Percentiles rank a stretch among this genome's conserved stretches.
Evolutionary conservation across 805 yeast genomes (phyloP).

Genomic region (Grigorovia humatica): DNA sequence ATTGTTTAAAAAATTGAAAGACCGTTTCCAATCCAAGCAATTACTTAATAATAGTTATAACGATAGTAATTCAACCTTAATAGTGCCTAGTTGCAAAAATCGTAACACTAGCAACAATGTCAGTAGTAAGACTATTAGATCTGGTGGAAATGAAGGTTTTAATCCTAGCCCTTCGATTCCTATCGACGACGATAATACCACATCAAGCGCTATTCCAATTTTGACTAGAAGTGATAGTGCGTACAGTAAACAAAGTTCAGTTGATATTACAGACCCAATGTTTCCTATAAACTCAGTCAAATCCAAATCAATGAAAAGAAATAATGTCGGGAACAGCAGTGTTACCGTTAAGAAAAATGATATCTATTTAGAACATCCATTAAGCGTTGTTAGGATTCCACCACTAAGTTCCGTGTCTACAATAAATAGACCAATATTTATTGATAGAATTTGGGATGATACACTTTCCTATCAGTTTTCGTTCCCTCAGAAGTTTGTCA

Average conservation of each 20-base stretch:
- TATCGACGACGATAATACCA: neutral
- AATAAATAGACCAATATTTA: conserved; percentile 62
- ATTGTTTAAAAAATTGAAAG: conserved; percentile 2
- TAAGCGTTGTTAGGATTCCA: conserved; percentile 33
- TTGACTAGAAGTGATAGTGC: neutral
- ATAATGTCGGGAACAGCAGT: neutral
- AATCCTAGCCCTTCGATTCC: neutral
- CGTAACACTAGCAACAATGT: neutral
- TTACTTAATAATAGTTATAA: neutral
- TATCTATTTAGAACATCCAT: conserved; percentile 22
- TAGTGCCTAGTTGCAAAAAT: neutral
- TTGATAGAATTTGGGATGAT: conserved; percentile 66
- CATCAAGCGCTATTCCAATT: neutral
- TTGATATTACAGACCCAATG: conserved; percentile 1
- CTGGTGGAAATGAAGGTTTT: neutral
- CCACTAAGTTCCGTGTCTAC: conserved; percentile 31
- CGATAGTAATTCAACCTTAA: neutral
- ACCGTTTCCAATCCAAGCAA: neutral
- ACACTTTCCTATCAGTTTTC: conserved; percentile 61
- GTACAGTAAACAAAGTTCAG: neutral
- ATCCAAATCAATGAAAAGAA: neutral
- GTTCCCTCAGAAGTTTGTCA: conserved; percentile 57
- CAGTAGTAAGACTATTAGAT: too few relatives aligned
- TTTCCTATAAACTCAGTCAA: neutral
- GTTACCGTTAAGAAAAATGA: neutral